Evolutionary conservation across 108 stramenopile species (phyloP).

Genomic region (Poteriospumella lacustris): DNA sequence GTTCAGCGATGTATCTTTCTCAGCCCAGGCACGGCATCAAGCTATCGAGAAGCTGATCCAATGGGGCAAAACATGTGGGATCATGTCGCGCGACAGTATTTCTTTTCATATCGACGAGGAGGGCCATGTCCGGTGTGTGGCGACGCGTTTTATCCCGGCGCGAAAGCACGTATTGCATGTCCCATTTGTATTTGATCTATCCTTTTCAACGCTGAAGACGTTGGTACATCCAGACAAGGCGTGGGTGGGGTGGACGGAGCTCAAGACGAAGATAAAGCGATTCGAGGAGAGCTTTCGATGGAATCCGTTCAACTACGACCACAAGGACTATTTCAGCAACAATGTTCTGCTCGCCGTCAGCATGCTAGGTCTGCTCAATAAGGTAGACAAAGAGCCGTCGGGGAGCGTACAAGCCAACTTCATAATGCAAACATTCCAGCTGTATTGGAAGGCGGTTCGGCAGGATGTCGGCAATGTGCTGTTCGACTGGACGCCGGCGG

Average conservation of each 20-base stretch:
- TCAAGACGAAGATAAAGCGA: background rate
- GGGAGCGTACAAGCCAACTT: background rate
- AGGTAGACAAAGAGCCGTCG: background rate
- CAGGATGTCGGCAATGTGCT: background rate
- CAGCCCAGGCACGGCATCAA: background rate
- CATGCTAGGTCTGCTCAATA: background rate
- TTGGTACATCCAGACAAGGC: background rate
- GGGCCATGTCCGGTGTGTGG: background rate
- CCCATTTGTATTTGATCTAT: background rate
- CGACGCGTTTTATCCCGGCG: background rate
- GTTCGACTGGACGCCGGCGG: background rate
- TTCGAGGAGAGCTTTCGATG: background rate
- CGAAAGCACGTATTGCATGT: background rate
- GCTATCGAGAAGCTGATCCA: background rate
- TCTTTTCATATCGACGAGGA: background rate
- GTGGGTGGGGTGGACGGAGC: background rate
- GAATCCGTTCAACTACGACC: background rate
- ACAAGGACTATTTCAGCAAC: background rate
- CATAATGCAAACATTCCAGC: background rate
- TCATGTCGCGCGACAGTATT: constrained; percentile 2
- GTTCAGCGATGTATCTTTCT: background rate
- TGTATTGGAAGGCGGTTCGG: background rate
- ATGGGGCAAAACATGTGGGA: background rate
- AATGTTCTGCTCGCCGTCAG: background rate
- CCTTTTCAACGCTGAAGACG: background rate